Conservation (phyloP, 2,329 filamentous ascomycete genomes). For the Aureobasidium zeae region DNA sequence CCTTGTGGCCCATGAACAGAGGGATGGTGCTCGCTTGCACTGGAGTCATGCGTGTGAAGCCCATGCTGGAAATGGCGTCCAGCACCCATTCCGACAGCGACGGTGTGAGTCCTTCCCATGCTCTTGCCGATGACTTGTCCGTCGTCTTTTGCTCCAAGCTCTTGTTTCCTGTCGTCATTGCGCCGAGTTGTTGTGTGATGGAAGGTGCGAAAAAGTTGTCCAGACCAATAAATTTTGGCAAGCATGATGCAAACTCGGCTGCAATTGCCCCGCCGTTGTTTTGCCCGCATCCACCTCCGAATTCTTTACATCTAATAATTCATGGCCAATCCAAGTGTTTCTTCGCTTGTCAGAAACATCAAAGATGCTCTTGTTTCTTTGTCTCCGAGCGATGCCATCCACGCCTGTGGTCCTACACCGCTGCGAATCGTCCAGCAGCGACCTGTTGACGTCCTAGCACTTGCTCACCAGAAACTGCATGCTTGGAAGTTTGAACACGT, state of each 20-base stretch:
- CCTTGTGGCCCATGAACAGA: slow-evolving; percentile 80
- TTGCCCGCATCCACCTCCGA: not conserved
- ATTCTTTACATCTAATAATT: not conserved
- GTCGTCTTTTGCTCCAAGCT: slow-evolving; percentile 2
- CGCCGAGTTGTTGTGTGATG: not conserved
- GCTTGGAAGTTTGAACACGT: slow-evolving; percentile 59
- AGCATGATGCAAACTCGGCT: slow-evolving; percentile 16
- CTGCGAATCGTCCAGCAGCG: slow-evolving; percentile 29
- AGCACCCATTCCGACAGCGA: slow-evolving; percentile 73
- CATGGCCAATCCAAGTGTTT: not conserved
- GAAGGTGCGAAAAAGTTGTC: not conserved
- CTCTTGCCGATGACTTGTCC: slow-evolving; percentile 35
- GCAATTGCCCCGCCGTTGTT: slow-evolving; percentile 2
- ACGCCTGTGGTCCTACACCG: slow-evolving; percentile 34
- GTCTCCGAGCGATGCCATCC: slow-evolving; percentile 26
- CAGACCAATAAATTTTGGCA: slow-evolving; percentile 6
- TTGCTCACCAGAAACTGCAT: slow-evolving; percentile 60
- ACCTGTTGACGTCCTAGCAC: slow-evolving; percentile 45
- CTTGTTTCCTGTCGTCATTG: slow-evolving; percentile 11
- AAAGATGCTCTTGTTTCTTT: not conserved
- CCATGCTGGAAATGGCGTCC: slow-evolving; percentile 74
- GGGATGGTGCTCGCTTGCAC: slow-evolving; percentile 91
- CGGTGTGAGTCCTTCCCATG: slow-evolving; percentile 62
- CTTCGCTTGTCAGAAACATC: not conserved
- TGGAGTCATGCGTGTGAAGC: slow-evolving; percentile 79